Evolutionary conservation across 1,139 yeast genomes (phyloP).

Genomic region (Suhomyces bolitotheri): DNA sequence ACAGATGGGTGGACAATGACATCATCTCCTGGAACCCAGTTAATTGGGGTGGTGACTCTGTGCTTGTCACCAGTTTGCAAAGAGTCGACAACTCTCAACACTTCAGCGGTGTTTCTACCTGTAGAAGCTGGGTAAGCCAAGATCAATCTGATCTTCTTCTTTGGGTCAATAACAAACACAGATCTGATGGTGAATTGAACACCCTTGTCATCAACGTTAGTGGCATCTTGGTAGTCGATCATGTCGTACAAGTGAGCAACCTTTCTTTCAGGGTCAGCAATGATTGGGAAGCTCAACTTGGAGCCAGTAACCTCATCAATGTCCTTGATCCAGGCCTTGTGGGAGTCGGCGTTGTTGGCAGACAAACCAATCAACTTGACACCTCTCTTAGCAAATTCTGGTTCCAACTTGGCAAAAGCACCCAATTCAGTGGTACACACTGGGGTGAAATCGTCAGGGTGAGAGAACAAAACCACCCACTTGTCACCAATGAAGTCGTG

Average conservation of each 20-base stretch:
- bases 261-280: constrained; percentile 79
- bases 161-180: constrained; percentile 84
- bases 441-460: constrained; percentile 94
- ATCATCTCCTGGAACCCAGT: constrained; percentile 75
- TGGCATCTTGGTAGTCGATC: constrained; percentile 87
- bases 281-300: constrained; percentile 78
- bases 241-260: constrained; percentile 84
- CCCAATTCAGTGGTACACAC: constrained; percentile 95
- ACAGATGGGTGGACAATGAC: constrained; percentile 88
- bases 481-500: constrained; percentile 78
- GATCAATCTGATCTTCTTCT: constrained; percentile 78
- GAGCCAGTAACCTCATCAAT: constrained; percentile 78
- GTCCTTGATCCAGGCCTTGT: constrained; percentile 81
- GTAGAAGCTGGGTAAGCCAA: constrained; percentile 88
- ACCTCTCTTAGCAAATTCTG: constrained; percentile 76
- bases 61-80: constrained; percentile 76
- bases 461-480: constrained; percentile 86
- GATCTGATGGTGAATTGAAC: constrained; percentile 81
- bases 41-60: constrained; percentile 82
- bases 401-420: constrained; percentile 82
- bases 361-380: constrained; percentile 85
- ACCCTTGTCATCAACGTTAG: constrained; percentile 64
- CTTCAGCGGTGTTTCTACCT: constrained; percentile 89
- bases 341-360: constrained; percentile 76
- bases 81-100: constrained; percentile 82